phyloP scores from a whole-genome alignment of 2,329 filamentous ascomycete genomes.

The Curvularia verruculosa region DNA sequence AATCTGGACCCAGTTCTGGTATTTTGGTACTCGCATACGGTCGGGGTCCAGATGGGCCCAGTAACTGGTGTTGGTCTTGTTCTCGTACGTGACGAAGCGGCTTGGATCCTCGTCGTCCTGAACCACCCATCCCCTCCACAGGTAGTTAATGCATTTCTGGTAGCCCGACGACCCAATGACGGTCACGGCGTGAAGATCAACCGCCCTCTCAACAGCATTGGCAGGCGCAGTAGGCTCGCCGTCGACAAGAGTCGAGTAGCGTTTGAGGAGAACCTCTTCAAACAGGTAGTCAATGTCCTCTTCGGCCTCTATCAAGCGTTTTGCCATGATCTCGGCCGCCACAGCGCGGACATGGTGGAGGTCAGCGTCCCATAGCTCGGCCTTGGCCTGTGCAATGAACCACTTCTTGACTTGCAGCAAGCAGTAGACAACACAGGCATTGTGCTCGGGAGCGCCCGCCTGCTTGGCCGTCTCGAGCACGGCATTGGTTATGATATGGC shows the following conservation, averaged over 20 bases:
- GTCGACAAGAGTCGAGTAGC: slow-evolving; percentile 81
- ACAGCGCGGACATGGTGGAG: slow-evolving; percentile 78
- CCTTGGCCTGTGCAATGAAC: slow-evolving; percentile 78
- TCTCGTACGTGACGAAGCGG: slow-evolving; percentile 86
- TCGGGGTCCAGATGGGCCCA: slow-evolving; percentile 88
- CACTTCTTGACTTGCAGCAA: slow-evolving; percentile 75
- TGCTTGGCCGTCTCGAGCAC: slow-evolving; percentile 82
- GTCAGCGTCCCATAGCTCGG: slow-evolving; percentile 92
- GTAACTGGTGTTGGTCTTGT: slow-evolving; percentile 79
- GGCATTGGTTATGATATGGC: slow-evolving; percentile 77
- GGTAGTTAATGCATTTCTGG: slow-evolving; percentile 89
- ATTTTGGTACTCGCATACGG: slow-evolving; percentile 88
- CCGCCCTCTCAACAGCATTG: slow-evolving; percentile 91
- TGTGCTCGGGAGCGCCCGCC: slow-evolving; percentile 77
- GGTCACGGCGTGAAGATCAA: slow-evolving; percentile 86
- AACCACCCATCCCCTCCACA: slow-evolving; percentile 97
- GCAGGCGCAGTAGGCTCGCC: slow-evolving; percentile 73
- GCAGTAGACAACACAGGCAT: slow-evolving; percentile 82
- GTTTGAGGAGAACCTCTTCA: slow-evolving; percentile 80
- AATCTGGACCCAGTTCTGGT: slow-evolving; percentile 90
- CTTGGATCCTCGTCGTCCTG: slow-evolving; percentile 90
- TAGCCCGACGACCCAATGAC: slow-evolving; percentile 94
- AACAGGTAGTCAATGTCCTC: slow-evolving; percentile 80
- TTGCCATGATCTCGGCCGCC: slow-evolving; percentile 92
- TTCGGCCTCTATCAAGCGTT: slow-evolving; percentile 84